phyloP scores from a whole-genome alignment of 2,329 filamentous ascomycete species.

The Cryphonectria japonica region DNA sequence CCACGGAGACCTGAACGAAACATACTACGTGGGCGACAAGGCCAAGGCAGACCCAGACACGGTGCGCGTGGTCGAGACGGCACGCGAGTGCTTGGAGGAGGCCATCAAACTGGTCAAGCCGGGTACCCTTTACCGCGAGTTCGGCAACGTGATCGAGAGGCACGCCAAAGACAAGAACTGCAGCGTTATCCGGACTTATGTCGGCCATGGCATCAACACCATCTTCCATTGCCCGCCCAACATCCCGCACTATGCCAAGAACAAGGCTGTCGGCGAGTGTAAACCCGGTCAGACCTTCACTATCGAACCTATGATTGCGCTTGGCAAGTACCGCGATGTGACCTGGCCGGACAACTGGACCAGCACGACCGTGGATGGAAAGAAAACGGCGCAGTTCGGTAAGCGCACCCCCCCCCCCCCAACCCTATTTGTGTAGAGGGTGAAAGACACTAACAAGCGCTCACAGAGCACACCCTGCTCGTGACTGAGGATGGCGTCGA shows the following conservation, averaged over 20 bases:
- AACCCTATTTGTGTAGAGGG: neutral
- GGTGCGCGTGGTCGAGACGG: slow-evolving; percentile 87
- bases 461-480: slow-evolving; percentile 75
- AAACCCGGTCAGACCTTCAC: slow-evolving; percentile 99
- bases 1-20: slow-evolving; percentile 97
- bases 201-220: slow-evolving; percentile 92
- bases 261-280: slow-evolving; percentile 92
- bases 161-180: slow-evolving; percentile 84
- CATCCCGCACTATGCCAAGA: slow-evolving; percentile 96
- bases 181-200: slow-evolving; percentile 94
- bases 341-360: slow-evolving; percentile 99
- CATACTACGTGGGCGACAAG: slow-evolving; percentile 94
- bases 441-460: neutral
- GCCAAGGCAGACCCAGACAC: slow-evolving; percentile 82
- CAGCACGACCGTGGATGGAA: slow-evolving; percentile 88
- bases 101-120: slow-evolving; percentile 93
- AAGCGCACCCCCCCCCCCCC: slow-evolving; percentile 40
- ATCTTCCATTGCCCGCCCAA: slow-evolving; percentile 94
- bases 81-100: slow-evolving; percentile 86
- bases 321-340: slow-evolving; percentile 88
- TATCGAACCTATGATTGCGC: slow-evolving; percentile 96
- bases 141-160: slow-evolving; percentile 94
- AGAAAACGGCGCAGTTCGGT: slow-evolving; percentile 91
- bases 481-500: slow-evolving; percentile 86
- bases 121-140: slow-evolving; percentile 88